Conservation (phyloP, 2,329 filamentous ascomycete genomes). For the Monilinia fructigena region DNA sequence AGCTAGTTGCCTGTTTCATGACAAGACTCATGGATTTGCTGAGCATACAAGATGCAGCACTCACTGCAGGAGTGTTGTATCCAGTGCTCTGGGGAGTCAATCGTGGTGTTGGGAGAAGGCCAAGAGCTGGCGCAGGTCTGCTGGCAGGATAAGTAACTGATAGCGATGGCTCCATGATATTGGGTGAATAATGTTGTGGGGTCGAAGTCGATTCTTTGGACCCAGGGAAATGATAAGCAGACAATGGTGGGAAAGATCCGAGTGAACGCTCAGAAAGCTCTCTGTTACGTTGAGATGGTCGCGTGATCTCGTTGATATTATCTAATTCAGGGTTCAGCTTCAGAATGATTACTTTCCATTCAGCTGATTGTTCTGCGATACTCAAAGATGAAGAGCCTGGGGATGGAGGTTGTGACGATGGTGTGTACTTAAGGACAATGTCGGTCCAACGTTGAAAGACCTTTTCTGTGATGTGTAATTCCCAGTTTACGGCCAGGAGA, state of each 20-base stretch:
- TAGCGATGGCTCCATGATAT: constrained; percentile 52
- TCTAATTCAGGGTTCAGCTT: constrained; percentile 56
- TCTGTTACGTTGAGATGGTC: constrained; percentile 30
- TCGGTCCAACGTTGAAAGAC: constrained; percentile 93
- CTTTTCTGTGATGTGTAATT: constrained; percentile 85
- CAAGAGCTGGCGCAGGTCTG: constrained; percentile 53
- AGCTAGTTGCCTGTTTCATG: constrained; percentile 54
- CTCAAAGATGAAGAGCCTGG: constrained; percentile 43
- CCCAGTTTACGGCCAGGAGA: constrained; percentile 86
- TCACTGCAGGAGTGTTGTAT: constrained; percentile 60
- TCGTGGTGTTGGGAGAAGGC: constrained; percentile 58
- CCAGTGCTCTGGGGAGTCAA: constrained; percentile 56
- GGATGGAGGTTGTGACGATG: constrained; percentile 52
- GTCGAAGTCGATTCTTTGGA: constrained; percentile 45
- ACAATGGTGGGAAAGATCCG: constrained; percentile 46
- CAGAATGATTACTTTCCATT: constrained; percentile 60
- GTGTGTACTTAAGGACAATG: constrained; percentile 79
- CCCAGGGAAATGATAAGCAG: constrained; percentile 42
- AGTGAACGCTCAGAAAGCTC: constrained; percentile 29
- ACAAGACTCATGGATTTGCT: constrained; percentile 59
- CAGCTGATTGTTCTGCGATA: constrained; percentile 37
- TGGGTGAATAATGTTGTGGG: constrained; percentile 46
- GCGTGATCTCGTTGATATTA: constrained; percentile 53
- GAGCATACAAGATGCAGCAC: constrained; percentile 51
- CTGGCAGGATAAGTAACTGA: constrained; percentile 47